Evolutionary conservation across 768 basidiomycete genomes (phyloP), one percentile per base, ranked within the genome.

Genomic region (Ramaria sp.): DNA sequence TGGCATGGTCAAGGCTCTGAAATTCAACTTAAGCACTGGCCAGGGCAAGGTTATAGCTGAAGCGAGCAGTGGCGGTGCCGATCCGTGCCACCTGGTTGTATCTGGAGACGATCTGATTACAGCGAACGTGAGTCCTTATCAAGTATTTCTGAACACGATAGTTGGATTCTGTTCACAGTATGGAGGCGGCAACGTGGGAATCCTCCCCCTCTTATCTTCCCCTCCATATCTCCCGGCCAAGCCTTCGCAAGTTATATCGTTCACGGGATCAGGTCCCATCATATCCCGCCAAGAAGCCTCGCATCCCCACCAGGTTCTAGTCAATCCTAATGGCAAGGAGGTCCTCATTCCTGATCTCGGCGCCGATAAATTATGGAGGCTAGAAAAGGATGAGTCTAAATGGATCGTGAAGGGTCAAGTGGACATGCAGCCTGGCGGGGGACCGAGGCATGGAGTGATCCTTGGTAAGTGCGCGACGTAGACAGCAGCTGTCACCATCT

Each of bases 311-410:
- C 86, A 91, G 63, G 80, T 83, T 34, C 63, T 76, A 57, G 63
- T 82, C 13, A 75, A 79, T 41, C 67, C 75, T 31, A 68, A 71
- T 17, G 71, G 75, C 49, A 64, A 72, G 27, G 85, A 88, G 60
- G 69, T 91, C 12, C 74, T 90, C 45, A 74, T 89, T 1, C 81
- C 87, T 1, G 88, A 92, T 67, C 72, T 93, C 6, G 90, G 90
- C 4, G 75, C 79, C 2, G 91, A 92, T 66, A 74, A 75, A 53
- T 76, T 89, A 15, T 82, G 78, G 69, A 72, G 78, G 55, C 71
- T 84, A 58, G 71, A 69, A 61, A 76, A 79, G 64, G 34, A 59
- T 1, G 68, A 69, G 19, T 80, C 75, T 1, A 65, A 63, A 31
- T 84, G 88, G 80, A 65, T 68, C 19, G 63, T 79, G 49, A 65